Base-by-base conservation (phyloP, 352 stramenopile species). In the Globisporangium rhizosaccharum region DNA sequence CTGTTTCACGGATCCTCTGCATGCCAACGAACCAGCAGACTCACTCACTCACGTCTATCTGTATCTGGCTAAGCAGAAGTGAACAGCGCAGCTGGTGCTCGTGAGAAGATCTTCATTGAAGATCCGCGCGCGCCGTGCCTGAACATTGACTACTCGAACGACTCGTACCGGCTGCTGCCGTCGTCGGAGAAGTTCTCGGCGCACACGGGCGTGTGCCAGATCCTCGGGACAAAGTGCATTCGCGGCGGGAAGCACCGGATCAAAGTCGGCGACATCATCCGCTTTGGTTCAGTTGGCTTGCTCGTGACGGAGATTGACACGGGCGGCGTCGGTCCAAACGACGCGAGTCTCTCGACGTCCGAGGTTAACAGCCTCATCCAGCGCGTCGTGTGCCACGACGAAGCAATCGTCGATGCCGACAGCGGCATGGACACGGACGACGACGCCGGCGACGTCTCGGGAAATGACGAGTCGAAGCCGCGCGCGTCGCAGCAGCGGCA, bases 71-170 rank as follows among this genome's bases (percentile, higher is more conserved):
- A 25, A 39, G 33, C 57, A 57, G 71, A 80, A 50, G 53, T 72
- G 58, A 73, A 66, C 49, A 58, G 56, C 10, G 70, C 72, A 1
- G 50, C 62, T 0, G 71, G 70, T 2, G 66, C 59, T 2, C 75
- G 81, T 6, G 85, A 94, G 68, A 85, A 85, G 60, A 92, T 94
- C 59, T 94, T 90, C 58, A 94, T 94, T 50, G 85, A 94, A 65
- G 85, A 94, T 63, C 85, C 85, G 15, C 81, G 87, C 33, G 87
- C 81, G 18, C 82, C 79, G 30, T 92, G 81, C 56, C 71, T 94
- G 2, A 90, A 87, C 63, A 94, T 94, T 50, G 85, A 94, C 68
- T 94, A 94, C 68, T 78, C 82, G 47, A 91, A 88, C 63, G 85
- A 94, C 65, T 69, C 81, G 17, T 94, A 94, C 70, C 79, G 84